Conservation (phyloP, 2,329 filamentous ascomycete genomes). For the Trichoderma endophyticum region DNA sequence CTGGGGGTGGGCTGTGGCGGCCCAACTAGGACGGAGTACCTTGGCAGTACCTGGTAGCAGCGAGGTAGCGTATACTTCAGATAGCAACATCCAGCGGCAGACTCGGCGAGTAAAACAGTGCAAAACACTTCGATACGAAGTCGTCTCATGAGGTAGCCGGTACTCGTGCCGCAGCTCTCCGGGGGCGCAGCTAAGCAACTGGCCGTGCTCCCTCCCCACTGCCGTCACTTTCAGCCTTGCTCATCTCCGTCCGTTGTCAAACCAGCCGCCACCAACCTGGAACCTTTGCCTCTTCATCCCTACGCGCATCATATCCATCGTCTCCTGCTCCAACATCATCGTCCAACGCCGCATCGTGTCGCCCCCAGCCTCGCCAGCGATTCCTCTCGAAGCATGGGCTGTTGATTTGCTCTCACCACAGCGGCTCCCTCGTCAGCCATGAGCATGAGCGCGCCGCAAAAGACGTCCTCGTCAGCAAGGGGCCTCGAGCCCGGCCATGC, state of each 20-base stretch:
- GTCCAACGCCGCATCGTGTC: neutral
- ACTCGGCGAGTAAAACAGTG: neutral
- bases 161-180: neutral
- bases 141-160: neutral
- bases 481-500: constrained; percentile 16
- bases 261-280: neutral
- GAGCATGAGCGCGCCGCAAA: constrained; percentile 24
- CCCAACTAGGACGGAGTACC: neutral
- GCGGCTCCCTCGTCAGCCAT: constrained; percentile 20
- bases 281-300: neutral
- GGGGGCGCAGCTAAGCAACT: neutral
- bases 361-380: neutral
- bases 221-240: constrained; percentile 15
- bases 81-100: neutral
- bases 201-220: neutral
- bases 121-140: neutral
- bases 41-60: neutral
- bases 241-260: constrained; percentile 5
- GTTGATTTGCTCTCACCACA: neutral
- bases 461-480: constrained; percentile 18
- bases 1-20: neutral
- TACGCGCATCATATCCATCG: neutral
- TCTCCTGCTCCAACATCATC: neutral
- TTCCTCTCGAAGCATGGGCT: constrained; percentile 16
- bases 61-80: neutral